Base-by-base conservation (phyloP, 371 early-diverging fungal species). In the Mortierella sp. region DNA sequence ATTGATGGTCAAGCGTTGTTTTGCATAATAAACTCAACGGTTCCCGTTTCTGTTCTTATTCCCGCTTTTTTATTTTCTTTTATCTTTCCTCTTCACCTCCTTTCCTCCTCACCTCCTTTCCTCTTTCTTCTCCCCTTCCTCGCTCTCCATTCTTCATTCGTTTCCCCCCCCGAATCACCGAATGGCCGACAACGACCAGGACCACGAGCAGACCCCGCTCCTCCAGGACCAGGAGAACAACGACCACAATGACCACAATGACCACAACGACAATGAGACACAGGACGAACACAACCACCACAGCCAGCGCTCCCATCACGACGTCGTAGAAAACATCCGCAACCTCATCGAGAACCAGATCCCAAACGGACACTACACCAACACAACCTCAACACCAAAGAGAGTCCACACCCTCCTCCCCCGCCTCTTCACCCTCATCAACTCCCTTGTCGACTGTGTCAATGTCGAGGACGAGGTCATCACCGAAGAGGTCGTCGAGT, bases 401-500 rank as follows among this genome's bases (percentile, higher is more conserved):
- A 79, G 76, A 70, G 68, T 83, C 24, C 76, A 83, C 24, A 76
- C 76, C 34, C 72, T 83, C 53, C 64, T 83, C 34, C 84, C 84
- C 29, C 58, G 70, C 4, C 79, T 83, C 73, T 83, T 83, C 61
- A 39, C 67, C 43, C 64, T 83, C 39, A 63, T 83, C 70, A 83
- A 83, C 66, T 66, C 76, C 1, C 71, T 83, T 14, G 84, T 79
- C 8, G 84, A 83, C 61, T 67, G 73, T 7, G 29, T 58, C 43
- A 63, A 55, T 29, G 79, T 83, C 11, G 84, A 75, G 45, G 84
- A 83, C 64, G 84, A 83, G 41, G 67, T 83, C 39, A 37, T 83
- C 24, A 73, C 79, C 0, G 79, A 76, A n/a, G 84, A 83, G 6
- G 79, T 83, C 16, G 68, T 83, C 61, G 84, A 78, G 58, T 83